These are phyloP conservation scores for Neolentinus lepideus DNA, from an alignment of 1,284 basidiomycete species.

Conservation along the genomic window DNA sequence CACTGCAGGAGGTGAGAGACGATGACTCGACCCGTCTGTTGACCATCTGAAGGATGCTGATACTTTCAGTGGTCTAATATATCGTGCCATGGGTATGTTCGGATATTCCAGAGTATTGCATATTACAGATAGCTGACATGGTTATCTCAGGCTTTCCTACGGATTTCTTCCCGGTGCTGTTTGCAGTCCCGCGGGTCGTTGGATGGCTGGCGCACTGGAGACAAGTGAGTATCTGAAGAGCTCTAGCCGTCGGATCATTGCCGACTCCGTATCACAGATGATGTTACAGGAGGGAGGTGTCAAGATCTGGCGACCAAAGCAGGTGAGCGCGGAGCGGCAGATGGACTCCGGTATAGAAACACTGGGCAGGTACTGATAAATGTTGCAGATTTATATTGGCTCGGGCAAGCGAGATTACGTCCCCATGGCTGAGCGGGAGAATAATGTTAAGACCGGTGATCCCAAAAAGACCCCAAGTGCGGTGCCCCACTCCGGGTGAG, in stretches of 20 bases:
- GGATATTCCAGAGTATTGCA: not conserved
- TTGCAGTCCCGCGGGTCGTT: constrained; percentile 83
- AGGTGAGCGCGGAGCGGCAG: constrained; percentile 36
- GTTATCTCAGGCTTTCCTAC: constrained; percentile 64
- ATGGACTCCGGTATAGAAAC: not conserved
- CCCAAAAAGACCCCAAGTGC: constrained; percentile 51
- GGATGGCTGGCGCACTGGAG: constrained; percentile 89
- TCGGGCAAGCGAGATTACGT: constrained; percentile 67
- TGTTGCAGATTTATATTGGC: constrained; percentile 66
- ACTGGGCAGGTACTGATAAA: not conserved
- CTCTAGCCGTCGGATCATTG: constrained; percentile 5
- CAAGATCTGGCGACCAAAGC: constrained; percentile 86
- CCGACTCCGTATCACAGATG: constrained; percentile 42
- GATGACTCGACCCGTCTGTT: not conserved
- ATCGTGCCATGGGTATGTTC: constrained; percentile 75
- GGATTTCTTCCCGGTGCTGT: constrained; percentile 87
- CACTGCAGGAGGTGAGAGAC: constrained; percentile 36
- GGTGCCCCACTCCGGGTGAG: constrained; percentile 75
- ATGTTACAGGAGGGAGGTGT: constrained; percentile 83
- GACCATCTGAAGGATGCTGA: constrained; percentile 3
- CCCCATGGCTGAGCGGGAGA: constrained; percentile 48
- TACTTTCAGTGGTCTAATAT: constrained; percentile 64
- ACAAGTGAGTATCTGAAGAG: constrained; percentile 36
- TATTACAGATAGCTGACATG: not conserved
- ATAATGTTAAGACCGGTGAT: constrained; percentile 33